Conservation (phyloP, 2,329 filamentous ascomycete genomes). For the Xylariaceae sp. region DNA sequence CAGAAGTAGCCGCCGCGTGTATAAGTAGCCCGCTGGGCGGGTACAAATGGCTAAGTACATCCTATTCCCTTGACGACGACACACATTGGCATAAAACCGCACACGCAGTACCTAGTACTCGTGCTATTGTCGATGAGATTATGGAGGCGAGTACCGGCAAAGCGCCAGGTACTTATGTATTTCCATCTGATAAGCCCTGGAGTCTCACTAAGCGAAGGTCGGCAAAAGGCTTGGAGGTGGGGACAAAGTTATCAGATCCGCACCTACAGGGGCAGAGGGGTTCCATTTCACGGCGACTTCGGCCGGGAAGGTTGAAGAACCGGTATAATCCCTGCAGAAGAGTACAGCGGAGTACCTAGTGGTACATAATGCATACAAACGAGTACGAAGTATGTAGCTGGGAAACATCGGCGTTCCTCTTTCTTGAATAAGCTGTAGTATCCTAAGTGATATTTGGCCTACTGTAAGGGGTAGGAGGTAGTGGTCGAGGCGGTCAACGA, state of each 20-base stretch:
- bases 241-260: conserved; percentile 36
- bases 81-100: background rate
- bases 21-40: background rate
- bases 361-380: background rate
- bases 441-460: no score
- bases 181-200: conserved; percentile 13
- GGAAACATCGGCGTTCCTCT: no score
- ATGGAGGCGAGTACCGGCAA: background rate
- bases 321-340: background rate
- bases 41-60: background rate
- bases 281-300: background rate
- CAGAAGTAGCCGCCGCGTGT: background rate
- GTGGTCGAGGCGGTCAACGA: no score
- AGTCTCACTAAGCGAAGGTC: conserved; percentile 1
- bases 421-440: no score
- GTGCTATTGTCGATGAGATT: background rate
- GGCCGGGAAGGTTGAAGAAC: background rate
- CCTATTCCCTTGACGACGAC: background rate
- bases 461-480: no score
- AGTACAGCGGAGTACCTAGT: background rate
- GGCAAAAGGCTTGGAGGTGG: conserved; percentile 11
- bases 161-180: background rate
- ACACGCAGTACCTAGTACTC: background rate
- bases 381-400: no score
- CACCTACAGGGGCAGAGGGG: conserved; percentile 29